Evolutionary conservation across 371 early-diverging fungal species (phyloP), one percentile per base, ranked within the genome.

Genomic region (Haplosporangium sp.): DNA sequence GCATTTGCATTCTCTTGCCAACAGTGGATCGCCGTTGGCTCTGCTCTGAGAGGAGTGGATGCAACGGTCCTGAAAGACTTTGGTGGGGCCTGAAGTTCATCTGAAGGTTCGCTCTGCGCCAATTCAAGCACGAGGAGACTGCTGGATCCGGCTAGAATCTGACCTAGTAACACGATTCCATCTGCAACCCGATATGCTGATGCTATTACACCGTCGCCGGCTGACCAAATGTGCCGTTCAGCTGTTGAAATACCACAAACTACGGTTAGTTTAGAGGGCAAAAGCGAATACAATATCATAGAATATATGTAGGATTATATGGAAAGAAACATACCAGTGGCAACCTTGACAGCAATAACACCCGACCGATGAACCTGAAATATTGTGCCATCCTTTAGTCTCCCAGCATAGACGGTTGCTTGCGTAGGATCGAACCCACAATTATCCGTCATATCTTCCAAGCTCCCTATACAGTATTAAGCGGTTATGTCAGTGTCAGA

Each of bases 361-460:
- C 79, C 79, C 2, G 55, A 23, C 0, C 79, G 72, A 58, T 72
- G 64, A 9, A 71, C 72, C 56, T 77, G 79, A 53, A 71, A 77
- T 14, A 77, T 41, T 13, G 45, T 21, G 9, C 59, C 58, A 16
- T 77, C 67, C 9, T 9, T 47, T 12, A 77, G 42, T 4, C 68
- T 53, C 14, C 79, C 79, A 8, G 79, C 67, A 13, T 50, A 54
- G 11, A 77, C 20, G 13, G 79, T 71, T 5, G 68, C 57, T 36
- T 64, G 64, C 7, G 23, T 50, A 29, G 68, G 67, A 45, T 57
- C 62, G 2, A 77, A 42, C 10, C 79, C 79, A 43, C 59, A 61
- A 16, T 41, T 37, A 2, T 56, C 62, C 14, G 68, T 62, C 5
- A 77, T 41, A 46, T 77, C 79, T 41, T 77, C 79, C 23, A 77